Percentiles rank a stretch among this genome's conserved stretches.
These are phyloP conservation scores for Nepenthes mirabilis DNA, from an alignment of 148 eudicot species.

Conservation along the genomic window DNA sequence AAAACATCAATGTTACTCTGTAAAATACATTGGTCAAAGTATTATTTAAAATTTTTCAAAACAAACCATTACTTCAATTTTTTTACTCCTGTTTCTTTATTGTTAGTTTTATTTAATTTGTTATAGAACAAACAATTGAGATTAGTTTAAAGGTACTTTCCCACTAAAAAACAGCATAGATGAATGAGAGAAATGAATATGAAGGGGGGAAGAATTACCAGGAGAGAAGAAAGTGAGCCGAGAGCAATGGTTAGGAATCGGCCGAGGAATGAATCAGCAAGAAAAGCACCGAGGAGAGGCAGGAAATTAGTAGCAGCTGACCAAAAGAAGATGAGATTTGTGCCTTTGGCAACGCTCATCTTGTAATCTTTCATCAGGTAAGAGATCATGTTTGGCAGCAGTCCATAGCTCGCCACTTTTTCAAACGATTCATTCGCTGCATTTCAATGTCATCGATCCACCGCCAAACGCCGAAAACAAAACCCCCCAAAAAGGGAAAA, in stretches of 20 bases:
- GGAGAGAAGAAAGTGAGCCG: slow-evolving; percentile 48
- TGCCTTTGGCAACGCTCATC: slow-evolving; percentile 41
- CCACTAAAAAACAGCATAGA: too few species aligned
- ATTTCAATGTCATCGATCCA: not conserved
- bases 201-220: slow-evolving; percentile 28
- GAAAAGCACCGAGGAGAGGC: slow-evolving; percentile 61
- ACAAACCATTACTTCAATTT: too few species aligned
- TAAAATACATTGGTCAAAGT: too few species aligned
- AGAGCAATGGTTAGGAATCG: slow-evolving; percentile 67
- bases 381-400: slow-evolving; percentile 69
- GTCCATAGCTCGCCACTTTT: slow-evolving; percentile 77
- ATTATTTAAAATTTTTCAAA: too few species aligned
- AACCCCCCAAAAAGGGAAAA: too few species aligned
- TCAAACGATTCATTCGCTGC: slow-evolving; percentile 78
- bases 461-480: too few species aligned
- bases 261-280: slow-evolving; percentile 70
- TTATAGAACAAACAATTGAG: too few species aligned
- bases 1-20: too few species aligned
- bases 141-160: too few species aligned
- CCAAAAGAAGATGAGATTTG: slow-evolving; percentile 50
- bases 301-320: slow-evolving; percentile 63
- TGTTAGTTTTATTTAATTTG: too few species aligned
- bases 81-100: too few species aligned
- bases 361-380: slow-evolving; percentile 61
- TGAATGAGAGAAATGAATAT: not conserved